Conservation (phyloP, 169 alveolate genomes). For the Cryptosporidium xiaoi region DNA sequence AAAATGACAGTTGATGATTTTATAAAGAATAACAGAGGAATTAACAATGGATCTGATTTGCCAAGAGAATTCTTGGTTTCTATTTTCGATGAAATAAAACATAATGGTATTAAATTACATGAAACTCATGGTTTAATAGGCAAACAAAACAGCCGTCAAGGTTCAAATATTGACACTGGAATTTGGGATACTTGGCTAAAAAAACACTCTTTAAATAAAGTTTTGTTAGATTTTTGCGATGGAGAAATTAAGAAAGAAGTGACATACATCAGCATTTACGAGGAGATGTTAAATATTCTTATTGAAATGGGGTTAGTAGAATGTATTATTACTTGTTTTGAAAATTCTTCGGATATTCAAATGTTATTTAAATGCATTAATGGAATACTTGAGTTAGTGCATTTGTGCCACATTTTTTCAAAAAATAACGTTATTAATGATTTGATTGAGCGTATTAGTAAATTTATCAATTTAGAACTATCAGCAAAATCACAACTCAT, state of each 20-base stretch:
- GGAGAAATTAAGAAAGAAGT: not conserved
- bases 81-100: conserved; percentile 81
- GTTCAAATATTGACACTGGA: not conserved
- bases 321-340: conserved; percentile 35
- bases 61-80: conserved; percentile 82
- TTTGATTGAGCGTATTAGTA: conserved; percentile 8
- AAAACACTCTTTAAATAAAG: conserved; percentile 17
- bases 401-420: conserved; percentile 19
- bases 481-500: conserved; percentile 53
- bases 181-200: conserved; percentile 34
- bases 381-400: conserved; percentile 32
- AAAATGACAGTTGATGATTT: conserved; percentile 89
- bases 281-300: conserved; percentile 19
- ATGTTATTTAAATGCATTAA: conserved; percentile 34
- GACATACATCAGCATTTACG: not conserved
- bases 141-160: not conserved
- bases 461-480: conserved; percentile 27
- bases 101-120: conserved; percentile 69
- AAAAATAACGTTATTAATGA: conserved; percentile 8
- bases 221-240: not conserved
- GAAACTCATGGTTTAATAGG: not conserved
- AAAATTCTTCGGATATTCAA: conserved; percentile 27
- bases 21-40: conserved; percentile 89
- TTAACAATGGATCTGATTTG: conserved; percentile 87
- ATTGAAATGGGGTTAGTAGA: conserved; percentile 11